Evolutionary conservation across 2,329 filamentous ascomycete genomes (phyloP).

Genomic region (Neocucurbitaria cava): DNA sequence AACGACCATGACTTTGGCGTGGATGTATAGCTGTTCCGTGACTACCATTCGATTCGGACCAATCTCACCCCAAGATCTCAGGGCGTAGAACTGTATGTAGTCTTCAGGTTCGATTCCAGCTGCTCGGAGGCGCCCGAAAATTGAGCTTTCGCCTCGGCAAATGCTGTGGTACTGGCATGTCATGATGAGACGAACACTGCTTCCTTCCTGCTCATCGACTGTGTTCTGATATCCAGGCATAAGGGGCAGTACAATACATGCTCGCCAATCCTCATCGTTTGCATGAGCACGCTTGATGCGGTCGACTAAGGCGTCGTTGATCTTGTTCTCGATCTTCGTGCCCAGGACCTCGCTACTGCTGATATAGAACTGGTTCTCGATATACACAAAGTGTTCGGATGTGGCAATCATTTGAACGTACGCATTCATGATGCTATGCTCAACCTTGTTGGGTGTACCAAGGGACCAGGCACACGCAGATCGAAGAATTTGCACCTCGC

Average conservation of each 20-base stretch:
- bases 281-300: slow-evolving; percentile 84
- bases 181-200: slow-evolving; percentile 93
- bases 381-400: slow-evolving; percentile 97
- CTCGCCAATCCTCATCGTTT: slow-evolving; percentile 88
- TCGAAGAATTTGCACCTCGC: slow-evolving; percentile 93
- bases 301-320: slow-evolving; percentile 92
- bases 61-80: slow-evolving; percentile 92
- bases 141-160: slow-evolving; percentile 87
- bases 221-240: slow-evolving; percentile 99
- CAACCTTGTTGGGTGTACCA: slow-evolving; percentile 80
- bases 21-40: slow-evolving; percentile 97
- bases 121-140: slow-evolving; percentile 83
- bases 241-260: slow-evolving; percentile 86
- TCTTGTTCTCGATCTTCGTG: slow-evolving; percentile 87
- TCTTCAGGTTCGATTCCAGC: slow-evolving; percentile 89
- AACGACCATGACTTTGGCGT: slow-evolving; percentile 95
- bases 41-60: slow-evolving; percentile 81
- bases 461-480: slow-evolving; percentile 92
- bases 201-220: slow-evolving; percentile 91
- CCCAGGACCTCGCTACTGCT: slow-evolving; percentile 89
- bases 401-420: slow-evolving; percentile 95
- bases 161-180: slow-evolving; percentile 97
- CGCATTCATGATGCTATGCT: slow-evolving; percentile 94
- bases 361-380: slow-evolving; percentile 99
- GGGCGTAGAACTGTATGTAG: slow-evolving; percentile 92